Evolutionary conservation across 331 rosid species (phyloP), one percentile per base, ranked within the genome.

Genomic region (Pyrus hybrid): DNA sequence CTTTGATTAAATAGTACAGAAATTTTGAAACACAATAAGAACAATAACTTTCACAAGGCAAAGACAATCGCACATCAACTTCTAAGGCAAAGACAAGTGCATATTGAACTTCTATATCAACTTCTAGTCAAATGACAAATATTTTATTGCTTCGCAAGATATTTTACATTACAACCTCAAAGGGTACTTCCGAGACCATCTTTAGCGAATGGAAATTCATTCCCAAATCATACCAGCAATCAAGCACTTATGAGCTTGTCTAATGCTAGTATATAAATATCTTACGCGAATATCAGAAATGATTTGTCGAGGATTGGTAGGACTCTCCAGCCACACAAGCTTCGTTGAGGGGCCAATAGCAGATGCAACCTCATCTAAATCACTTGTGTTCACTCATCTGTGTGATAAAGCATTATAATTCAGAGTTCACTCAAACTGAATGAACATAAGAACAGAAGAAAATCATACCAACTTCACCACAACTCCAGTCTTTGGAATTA

Each of bases 291-390:
- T 91, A 91, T 94, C 90, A 66, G 87, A 86, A 75, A 94, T 82
- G 73, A 81, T 93, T 79, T 74, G 71, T 33, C 95, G 93, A 65
- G 99, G 97, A 80, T 94, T 91, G 76, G 99, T 90, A 43, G 97
- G 97, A 84, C 93, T 91, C 92, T 94, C 99, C 78, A 88, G 80
- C 99, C 99, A 90, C 81, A 94, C 93, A 79, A 90, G 97, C 91
- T 92, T 94, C 18, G 96, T 91, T 81, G 13, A 35, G 63, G 91
- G 90, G 67, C 96, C 91, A 83, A 94, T 85, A 29, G 93, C 90
- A 75, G 90, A 85, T 78, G 95, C 91, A 73, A 90, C 92, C 85
- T 88, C 99, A 80, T 88, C 86, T 76, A 94, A 81, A 78, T 91
- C 87, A 79, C 81, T 37, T 73, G 97, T 88, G 78, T 94, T 90